Evolutionary conservation across 1,284 basidiomycete species (phyloP), one percentile per base, ranked within the genome.

Genomic region (Malassezia globosa): DNA sequence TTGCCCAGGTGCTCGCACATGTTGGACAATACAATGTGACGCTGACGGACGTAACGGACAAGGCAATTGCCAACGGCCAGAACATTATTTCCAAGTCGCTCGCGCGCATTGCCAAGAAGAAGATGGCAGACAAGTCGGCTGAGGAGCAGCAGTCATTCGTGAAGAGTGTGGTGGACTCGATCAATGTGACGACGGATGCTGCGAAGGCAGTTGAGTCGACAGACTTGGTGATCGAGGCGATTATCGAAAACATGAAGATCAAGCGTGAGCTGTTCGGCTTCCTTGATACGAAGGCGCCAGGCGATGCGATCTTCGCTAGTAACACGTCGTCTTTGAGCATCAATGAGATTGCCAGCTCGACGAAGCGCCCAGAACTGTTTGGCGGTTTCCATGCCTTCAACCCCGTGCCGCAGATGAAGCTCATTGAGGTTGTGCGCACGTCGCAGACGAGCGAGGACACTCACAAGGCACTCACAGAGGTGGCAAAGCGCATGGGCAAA

Each of bases 221-320:
- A 3, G 78, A 80, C 61, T 67, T 79, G 38, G 77, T 79, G 39
- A 73, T 79, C 46, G 78, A 80, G 65, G 78, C 78, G 5, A 79
- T 80, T 52, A 77, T 79, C 53, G 78, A 80, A 61, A 76, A 75
- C 55, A 63, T 80, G 45, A 74, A 75, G 57, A 73, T 77, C 56
- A 79, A 80, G 71, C 73, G 76, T 39, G 75, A 78, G 42, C 69
- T 80, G 33, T 79, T 80, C 52, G 71, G 69, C 11, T 73, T 75
- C 58, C 64, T 80, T 23, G 78, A 80, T 61, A 56, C 50, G 33
- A 72, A 76, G 53, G 77, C 77, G 5, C 74, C 73, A 25, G 50
- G 61, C 37, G 55, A 71, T 35, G 75, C 76, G 43, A 75, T 79
- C 55, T 79, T 80, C 54, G 77, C 78, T 8, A 76, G 73, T 46